Evolutionary conservation across 2,329 filamentous ascomycete species (phyloP).

Genomic region (Aspergillus awamori): DNA sequence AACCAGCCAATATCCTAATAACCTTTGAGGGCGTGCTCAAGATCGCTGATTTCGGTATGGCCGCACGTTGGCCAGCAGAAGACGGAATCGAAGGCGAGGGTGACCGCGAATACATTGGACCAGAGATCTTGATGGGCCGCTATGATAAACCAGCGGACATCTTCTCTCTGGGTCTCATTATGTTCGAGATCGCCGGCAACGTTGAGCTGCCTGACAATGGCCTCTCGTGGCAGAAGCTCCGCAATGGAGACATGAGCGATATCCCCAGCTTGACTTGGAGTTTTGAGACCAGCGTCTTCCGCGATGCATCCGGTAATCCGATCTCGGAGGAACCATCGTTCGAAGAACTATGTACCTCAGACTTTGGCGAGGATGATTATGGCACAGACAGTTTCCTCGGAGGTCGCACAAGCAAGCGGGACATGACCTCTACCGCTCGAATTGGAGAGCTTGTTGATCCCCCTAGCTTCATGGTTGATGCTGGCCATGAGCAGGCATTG

Average conservation of each 20-base stretch:
- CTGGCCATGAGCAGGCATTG: constrained; percentile 71
- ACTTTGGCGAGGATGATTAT: constrained; percentile 49
- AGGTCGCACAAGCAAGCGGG: constrained; percentile 28
- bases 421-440: constrained; percentile 38
- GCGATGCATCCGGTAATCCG: constrained; percentile 74
- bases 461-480: constrained; percentile 86
- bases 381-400: constrained; percentile 41
- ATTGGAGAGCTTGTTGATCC: constrained; percentile 67
- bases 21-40: constrained; percentile 68
- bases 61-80: constrained; percentile 74
- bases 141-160: constrained; percentile 92
- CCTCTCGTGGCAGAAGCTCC: constrained; percentile 83
- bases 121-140: constrained; percentile 82
- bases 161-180: constrained; percentile 90
- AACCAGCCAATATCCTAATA: constrained; percentile 67
- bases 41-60: constrained; percentile 71
- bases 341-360: constrained; percentile 47
- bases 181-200: constrained; percentile 92
- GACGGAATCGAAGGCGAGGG: constrained; percentile 84
- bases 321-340: constrained; percentile 51
- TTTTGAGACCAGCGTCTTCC: constrained; percentile 67
- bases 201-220: constrained; percentile 93
- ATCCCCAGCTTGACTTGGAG: constrained; percentile 86
- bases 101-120: constrained; percentile 93
- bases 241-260: constrained; percentile 85